Base-by-base conservation (phyloP, 2,329 filamentous ascomycete species). In the Bipolaris sorokiniana region DNA sequence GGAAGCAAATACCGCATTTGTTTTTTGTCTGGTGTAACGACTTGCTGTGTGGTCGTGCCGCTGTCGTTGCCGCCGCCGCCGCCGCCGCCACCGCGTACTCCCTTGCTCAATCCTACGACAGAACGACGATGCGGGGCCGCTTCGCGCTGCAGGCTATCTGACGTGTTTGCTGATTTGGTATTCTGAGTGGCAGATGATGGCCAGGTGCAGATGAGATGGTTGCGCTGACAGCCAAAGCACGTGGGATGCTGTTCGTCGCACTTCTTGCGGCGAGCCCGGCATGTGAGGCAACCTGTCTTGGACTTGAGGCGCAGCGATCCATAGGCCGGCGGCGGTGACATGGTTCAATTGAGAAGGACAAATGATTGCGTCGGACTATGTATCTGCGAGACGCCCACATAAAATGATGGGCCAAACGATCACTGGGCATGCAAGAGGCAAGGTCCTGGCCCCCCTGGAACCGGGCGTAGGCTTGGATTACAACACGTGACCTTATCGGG, bases 31-130 rank as follows among this genome's bases (percentile, higher is more conserved):
- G 15, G 7, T 82, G 79, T 63, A 80, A 83, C 48, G 75, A 76
- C 16, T 66, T 85, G 7, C 79, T 84, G 7, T 89, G 88, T 66
- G 86, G 86, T 9, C 7, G 31, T 48, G 34, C 33, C 18, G 15
- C 9, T 23, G 11, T 15, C 22, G 18, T 10, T 36, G 33, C 20
- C 33, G 20, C n/a, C 20, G 38, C 38, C 38, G 38, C 38, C 38
- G 3, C 18, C 13, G 20, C 40, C 40, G 22, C 13, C 22, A n/a
- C 40, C 22, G 13, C 22, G 20, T 42, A 15, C 40, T 22, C 22
- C 20, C 11, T 23, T 13, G 15, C 20, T 42, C 40, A 11, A 42
- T 42, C 22, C 22, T 15, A 42, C 28, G 28, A 31, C 20, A 22
- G 22, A 22, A 26, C 15, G 40, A 42, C 23, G 20, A n/a, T 26